A percentile compares a stretch with the other conserved stretches of the same genome.
Conservation (phyloP, 2,329 filamentous ascomycete genomes). For the Epichloe hybrida region DNA sequence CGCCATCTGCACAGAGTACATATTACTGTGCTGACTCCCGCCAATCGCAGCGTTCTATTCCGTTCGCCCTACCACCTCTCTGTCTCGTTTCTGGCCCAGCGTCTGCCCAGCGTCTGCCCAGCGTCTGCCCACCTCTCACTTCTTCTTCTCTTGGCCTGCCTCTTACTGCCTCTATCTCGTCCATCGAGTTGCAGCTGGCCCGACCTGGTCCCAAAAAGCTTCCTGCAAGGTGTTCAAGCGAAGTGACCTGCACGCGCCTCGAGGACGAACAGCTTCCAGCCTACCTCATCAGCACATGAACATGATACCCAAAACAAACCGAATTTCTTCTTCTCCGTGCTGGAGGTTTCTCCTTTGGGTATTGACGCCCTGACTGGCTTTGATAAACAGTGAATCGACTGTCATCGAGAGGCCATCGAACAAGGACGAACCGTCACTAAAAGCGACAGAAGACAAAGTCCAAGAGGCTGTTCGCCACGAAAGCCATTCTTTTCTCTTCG, state of each 20-base stretch:
- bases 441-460: not conserved
- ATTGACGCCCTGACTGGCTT: conserved; percentile 23
- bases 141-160: not conserved
- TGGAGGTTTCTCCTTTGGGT: conserved; percentile 27
- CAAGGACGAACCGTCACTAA: not conserved
- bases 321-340: conserved; percentile 25
- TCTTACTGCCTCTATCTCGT: not conserved
- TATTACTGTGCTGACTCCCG: not conserved
- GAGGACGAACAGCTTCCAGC: not conserved
- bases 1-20: conserved; percentile 1
- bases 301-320: conserved; percentile 25
- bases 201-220: not conserved
- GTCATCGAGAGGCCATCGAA: not conserved
- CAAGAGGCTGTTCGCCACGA: not conserved
- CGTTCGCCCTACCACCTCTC: not conserved
- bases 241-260: conserved; percentile 2
- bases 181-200: not conserved
- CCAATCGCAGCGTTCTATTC: conserved; percentile 4
- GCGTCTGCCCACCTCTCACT: not conserved
- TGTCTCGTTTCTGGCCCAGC: not conserved
- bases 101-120: too few species aligned
- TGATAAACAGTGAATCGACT: not conserved
- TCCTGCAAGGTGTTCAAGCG: not conserved
- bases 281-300: conserved; percentile 15
- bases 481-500: not conserved